Evolutionary conservation across 306 rosid genomes (phyloP), one percentile per base, ranked within the genome.

Genomic region (Castanea mollissima): DNA sequence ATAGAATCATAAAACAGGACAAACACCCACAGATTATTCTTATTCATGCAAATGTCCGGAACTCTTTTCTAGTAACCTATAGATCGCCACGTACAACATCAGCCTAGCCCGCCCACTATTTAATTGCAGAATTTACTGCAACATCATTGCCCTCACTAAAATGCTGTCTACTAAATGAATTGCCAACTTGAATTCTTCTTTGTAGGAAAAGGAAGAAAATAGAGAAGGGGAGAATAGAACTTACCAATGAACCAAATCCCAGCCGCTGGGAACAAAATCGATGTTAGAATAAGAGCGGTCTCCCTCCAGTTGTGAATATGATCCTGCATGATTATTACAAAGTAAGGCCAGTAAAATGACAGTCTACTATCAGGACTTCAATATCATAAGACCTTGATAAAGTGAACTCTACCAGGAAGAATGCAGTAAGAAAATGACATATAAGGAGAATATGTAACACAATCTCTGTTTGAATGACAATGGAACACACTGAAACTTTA

Each of bases 181-280:
- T 46, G 76, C 56, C 14, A 34, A 46, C 11, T 2, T 38, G 62
- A 51, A 71, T 44, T 56, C 44, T 69, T 60, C 44, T 73, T 62
- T 70, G 41, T 58, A 64, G 51, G 52, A 69, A 52, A 82, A 19
- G 74, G 69, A 78, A 38, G 8, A 34, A 57, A 70, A 79, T 41
- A 8, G 34, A 58, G 64, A 76, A 14, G 54, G 54, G 54, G 16
- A 9, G 54, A 49, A 19, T 34, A 77, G 71, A 84, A 74, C 83
- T 78, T 80, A 92, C 98, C 98, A 3, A 83, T 67, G 68, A 94
- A 92, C 97, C 98, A 94, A 76, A 92, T 76, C 57, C 71, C 87
- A 25, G 97, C 92, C 29, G 97, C 89, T 2, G 81, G 91, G 69
- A 94, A 88, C 69, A 94, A 73, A 83, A 94, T 62, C 9, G 93